Base-by-base conservation (phyloP, 345 rosid genomes). In the Erodium maritimum region DNA sequence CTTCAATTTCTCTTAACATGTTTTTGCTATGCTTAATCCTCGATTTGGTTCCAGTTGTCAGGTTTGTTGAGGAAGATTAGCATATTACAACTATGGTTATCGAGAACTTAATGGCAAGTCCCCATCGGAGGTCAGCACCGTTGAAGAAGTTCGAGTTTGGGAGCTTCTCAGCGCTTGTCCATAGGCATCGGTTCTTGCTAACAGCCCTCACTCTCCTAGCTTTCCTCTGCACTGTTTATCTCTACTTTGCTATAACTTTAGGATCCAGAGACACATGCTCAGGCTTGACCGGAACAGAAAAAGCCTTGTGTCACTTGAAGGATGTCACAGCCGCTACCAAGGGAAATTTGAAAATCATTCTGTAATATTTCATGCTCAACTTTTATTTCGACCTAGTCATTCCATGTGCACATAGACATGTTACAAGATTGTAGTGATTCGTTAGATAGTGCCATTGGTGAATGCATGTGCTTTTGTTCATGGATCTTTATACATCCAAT, bases 221-320 rank as follows among this genome's bases (percentile, higher is more conserved):
- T 3, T 85, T 89, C 57, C 83, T 89, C 59, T 93, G 99, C 75
- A 80, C 97, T 10, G 42, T 93, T 66, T 93, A 93, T 71, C 84
- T 93, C 12, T 93, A 93, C 72, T 93, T 93, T 63, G 97, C 99
- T 0, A 70, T 93, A 61, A 93, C 99, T 37, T 57, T 93, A 64
- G 96, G 96, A 3, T 74, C 74, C 12, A 50, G 69, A 7, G 81
- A 67, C 21, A 69, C 90, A 13, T 93, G 99, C 73, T 70, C 84
- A 19, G 90, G 91, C 22, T 77, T 93, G 73, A 61, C 73, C 0
- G 94, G 91, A 20, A 78, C 71, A 8, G 59, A 74, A n/a, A 85
- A 64, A 65, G 91, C 82, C 19, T 56, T 76, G 18, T 93, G 99
- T 74, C 81, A 66, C 22, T 48, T 86, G 51, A 60, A 78, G 62